Percentiles rank a stretch among this genome's conserved stretches.
Conservation (phyloP, 768 basidiomycete species). For the Dentipellis sp. region DNA sequence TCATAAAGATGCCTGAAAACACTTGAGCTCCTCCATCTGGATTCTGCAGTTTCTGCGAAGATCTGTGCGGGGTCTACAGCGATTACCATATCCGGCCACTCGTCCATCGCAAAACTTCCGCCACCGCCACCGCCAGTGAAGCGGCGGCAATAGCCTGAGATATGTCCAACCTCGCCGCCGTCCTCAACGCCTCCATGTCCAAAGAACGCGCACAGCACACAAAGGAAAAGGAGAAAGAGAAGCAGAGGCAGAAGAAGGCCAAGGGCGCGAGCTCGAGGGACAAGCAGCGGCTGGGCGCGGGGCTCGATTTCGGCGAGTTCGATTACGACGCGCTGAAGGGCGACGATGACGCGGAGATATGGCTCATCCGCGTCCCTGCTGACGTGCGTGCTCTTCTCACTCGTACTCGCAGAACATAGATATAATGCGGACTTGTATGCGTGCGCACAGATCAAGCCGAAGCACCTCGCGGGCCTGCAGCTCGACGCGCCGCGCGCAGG, state of each 20-base stretch:
- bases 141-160: too few species aligned
- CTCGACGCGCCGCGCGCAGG: neutral
- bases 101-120: too few species aligned
- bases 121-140: too few species aligned
- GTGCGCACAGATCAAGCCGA: conserved; percentile 6
- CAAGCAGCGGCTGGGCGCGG: neutral
- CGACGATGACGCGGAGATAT: conserved; percentile 12
- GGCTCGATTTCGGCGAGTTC: conserved; percentile 12
- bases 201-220: neutral
- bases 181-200: neutral
- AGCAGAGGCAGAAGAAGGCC: neutral
- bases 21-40: too few species aligned
- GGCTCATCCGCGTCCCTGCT: conserved; percentile 11
- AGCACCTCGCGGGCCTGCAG: neutral
- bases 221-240: neutral
- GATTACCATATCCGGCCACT: too few species aligned
- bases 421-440: neutral
- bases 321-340: conserved; percentile 12
- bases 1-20: too few species aligned
- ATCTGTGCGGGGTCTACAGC: too few species aligned
- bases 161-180: neutral
- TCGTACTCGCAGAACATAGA: neutral
- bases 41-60: too few species aligned
- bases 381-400: neutral
- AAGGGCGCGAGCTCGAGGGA: neutral